Conservation (phyloP, 2,329 filamentous ascomycete species). For the Fusarium irregulare region DNA sequence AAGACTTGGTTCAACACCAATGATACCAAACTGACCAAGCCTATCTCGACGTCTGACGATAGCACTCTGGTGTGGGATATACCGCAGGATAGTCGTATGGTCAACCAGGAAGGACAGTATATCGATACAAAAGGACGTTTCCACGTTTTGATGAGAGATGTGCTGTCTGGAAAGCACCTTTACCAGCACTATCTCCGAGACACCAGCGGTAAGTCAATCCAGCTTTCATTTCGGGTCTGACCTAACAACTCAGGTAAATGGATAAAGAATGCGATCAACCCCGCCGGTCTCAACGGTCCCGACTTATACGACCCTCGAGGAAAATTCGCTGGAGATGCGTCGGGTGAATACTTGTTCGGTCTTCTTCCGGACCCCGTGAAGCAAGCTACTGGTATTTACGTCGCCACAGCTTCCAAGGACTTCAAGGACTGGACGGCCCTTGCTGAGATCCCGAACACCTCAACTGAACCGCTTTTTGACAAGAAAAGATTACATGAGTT, state of each 20-base stretch:
- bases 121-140: slow-evolving; percentile 21
- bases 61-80: slow-evolving; percentile 30
- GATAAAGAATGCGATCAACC: slow-evolving; percentile 29
- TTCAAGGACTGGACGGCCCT: slow-evolving; percentile 29
- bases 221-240: rapidly evolving
- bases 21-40: slow-evolving; percentile 3
- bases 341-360: slow-evolving; percentile 19
- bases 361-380: slow-evolving; percentile 15
- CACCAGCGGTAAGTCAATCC: neutral
- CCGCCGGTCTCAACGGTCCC: slow-evolving; percentile 19
- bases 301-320: slow-evolving; percentile 32
- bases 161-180: slow-evolving; percentile 13
- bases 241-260: slow-evolving; percentile 14
- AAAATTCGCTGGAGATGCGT: slow-evolving; percentile 27
- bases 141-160: slow-evolving; percentile 32
- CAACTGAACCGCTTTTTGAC: slow-evolving; percentile 31
- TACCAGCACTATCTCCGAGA: slow-evolving; percentile 32
- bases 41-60: slow-evolving; percentile 18
- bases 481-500: slow-evolving; percentile 7
- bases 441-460: slow-evolving; percentile 24
- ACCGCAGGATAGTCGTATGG: slow-evolving; percentile 34
- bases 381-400: slow-evolving; percentile 15
- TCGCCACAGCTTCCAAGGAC: neutral
- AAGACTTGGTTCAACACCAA: slow-evolving; percentile 32
- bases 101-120: slow-evolving; percentile 32